A percentile compares a stretch with the other conserved stretches of the same genome.
Evolutionary conservation across 2,329 filamentous ascomycete genomes (phyloP).

Genomic region (Aspergillus flavus): DNA sequence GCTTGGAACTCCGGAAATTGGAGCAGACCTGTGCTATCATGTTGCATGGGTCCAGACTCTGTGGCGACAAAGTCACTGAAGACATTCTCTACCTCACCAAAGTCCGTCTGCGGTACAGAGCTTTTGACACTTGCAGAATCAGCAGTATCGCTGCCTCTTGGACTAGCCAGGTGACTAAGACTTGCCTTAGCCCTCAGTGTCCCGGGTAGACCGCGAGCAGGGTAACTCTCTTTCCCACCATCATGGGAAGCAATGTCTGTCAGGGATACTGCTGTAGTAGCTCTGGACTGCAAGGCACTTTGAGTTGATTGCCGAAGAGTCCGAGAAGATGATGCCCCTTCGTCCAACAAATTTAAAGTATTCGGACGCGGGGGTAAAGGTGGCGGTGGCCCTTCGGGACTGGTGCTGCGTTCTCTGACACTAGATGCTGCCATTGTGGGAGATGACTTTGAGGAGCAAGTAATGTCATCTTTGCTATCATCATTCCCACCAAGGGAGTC

Average conservation of each 20-base stretch:
- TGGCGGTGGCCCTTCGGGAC: constrained; percentile 42
- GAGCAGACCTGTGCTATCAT: constrained; percentile 36
- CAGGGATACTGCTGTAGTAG: constrained; percentile 83
- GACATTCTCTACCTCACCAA: constrained; percentile 78
- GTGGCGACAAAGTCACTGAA: constrained; percentile 67
- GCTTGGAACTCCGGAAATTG: constrained; percentile 39
- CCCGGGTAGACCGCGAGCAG: constrained; percentile 32
- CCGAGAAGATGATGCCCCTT: constrained; percentile 35
- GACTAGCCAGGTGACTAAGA: constrained; percentile 47
- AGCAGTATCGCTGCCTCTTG: constrained; percentile 52
- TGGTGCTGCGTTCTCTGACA: constrained; percentile 23
- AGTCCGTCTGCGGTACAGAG: constrained; percentile 56
- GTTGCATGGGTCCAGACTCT: constrained; percentile 41
- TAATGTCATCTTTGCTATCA: constrained; percentile 11
- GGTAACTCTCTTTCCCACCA: constrained; percentile 66
- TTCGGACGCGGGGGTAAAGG: constrained; percentile 51
- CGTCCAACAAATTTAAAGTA: constrained; percentile 39
- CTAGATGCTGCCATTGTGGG: constrained; percentile 19
- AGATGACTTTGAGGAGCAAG: constrained; percentile 12
- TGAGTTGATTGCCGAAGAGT: constrained; percentile 37
- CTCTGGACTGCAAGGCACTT: constrained; percentile 57
- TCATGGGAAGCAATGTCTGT: constrained; percentile 78
- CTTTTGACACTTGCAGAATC: constrained; percentile 56
- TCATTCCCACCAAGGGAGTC: background rate
- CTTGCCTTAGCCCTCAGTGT: constrained; percentile 39